Base-by-base conservation (phyloP, 257 asterid species). In the Capsicum rhomboideum region DNA sequence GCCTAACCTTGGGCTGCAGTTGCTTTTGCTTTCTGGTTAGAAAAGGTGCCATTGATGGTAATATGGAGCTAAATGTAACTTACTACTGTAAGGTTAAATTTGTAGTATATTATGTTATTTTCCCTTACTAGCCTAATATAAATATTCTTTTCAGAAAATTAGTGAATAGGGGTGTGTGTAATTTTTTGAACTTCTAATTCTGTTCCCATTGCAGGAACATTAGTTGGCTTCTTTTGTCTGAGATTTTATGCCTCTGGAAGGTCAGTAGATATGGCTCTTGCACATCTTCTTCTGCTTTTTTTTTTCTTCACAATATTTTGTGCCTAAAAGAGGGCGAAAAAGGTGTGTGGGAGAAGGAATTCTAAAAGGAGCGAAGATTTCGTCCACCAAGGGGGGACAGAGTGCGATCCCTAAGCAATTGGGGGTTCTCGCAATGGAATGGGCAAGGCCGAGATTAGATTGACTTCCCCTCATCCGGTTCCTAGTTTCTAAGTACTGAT, bases 1-100 rank as follows among this genome's bases (percentile, higher is more conserved):
- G 66, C 79, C 67, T 80, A n/a, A 69, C 78, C 49, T 79, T 54
- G 54, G 37, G 85, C 54, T 26, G 85, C 6, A 82, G 49, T 64
- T 86, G 64, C 63, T 79, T 84, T 78, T 68, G 89, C 82, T 80
- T 83, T 88, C 61, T 50, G 89, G 58, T 87, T 74, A 68, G 52
- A 17, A 68, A 37, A 68, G 1, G 29, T 37, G 53, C 8, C 50
- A 84, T 85, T 85, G 75, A 59, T 69, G 75, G 40, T 28, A 79
- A 34, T 37, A 20, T 79, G 83, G 69, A 53, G 68, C n/a, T 6
- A 55, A 79, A 29, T 79, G 84, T 81, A 58, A 81, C 59, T 81
- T 81, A 61, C 84, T 69, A 68, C 54, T 42, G 23, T 85, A 85
- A 29, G 86, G 84, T 78, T 54, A 82, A 77, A 77, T 54, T 29